Conservation (phyloP, 352 stramenopile species). For the Globisporangium paroecandrum region DNA sequence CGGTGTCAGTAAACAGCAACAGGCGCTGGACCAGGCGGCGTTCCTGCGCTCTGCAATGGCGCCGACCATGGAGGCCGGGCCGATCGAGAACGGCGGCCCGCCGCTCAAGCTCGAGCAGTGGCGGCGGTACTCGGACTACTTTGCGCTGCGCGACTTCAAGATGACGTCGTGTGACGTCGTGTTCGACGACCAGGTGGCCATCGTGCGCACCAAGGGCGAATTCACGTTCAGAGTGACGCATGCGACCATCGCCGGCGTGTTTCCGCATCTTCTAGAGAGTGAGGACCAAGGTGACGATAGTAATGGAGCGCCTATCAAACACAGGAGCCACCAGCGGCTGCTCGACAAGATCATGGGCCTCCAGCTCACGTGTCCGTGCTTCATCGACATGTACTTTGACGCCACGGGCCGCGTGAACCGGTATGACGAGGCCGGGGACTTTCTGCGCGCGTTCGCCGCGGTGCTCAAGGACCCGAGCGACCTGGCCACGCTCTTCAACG, state of each 20-base stretch:
- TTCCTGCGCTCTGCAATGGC: slow-evolving; percentile 10
- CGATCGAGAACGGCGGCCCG: neutral
- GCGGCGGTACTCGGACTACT: slow-evolving; percentile 9
- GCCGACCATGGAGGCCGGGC: slow-evolving; percentile 3
- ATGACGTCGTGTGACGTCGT: slow-evolving; percentile 9
- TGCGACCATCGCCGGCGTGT: slow-evolving; percentile 4
- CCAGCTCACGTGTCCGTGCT: slow-evolving; percentile 15
- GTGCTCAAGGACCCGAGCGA: neutral
- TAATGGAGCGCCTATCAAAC: neutral
- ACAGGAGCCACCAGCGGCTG: neutral
- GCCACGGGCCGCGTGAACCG: slow-evolving; percentile 17
- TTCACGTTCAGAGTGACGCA: slow-evolving; percentile 7
- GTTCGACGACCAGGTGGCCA: neutral
- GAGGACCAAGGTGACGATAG: neutral
- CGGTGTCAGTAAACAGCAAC: neutral
- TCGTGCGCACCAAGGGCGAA: slow-evolving; percentile 6
- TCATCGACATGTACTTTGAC: slow-evolving; percentile 28
- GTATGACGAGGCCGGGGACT: slow-evolving; percentile 20
- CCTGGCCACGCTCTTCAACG: slow-evolving; percentile 1
- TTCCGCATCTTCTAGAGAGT: neutral
- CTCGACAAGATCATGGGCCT: slow-evolving; percentile 20
- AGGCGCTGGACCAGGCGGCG: neutral
- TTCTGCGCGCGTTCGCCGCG: slow-evolving; percentile 12
- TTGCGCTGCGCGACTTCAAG: slow-evolving; percentile 5
- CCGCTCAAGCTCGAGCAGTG: slow-evolving; percentile 4